These are phyloP conservation scores for Dioscorea dumetorum DNA, from an alignment of 106 monocot species.

Conservation along the genomic window DNA sequence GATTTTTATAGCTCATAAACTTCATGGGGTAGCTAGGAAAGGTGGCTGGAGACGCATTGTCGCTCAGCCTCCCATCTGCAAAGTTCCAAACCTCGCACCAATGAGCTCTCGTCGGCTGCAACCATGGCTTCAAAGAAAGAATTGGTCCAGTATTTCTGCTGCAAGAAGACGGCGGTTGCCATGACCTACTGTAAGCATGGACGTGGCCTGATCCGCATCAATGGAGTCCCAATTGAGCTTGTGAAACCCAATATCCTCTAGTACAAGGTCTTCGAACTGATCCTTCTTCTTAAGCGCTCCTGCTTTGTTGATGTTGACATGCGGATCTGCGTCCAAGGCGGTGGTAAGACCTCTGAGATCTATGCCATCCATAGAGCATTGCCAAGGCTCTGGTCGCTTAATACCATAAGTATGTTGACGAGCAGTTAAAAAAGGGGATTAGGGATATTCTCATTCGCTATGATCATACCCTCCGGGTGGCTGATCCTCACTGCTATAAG, in stretches of 20 bases:
- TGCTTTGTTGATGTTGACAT: constrained; percentile 9
- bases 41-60: no score
- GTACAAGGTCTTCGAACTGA: constrained; percentile 11
- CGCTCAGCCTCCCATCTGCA: no score
- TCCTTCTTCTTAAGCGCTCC: constrained; percentile 6
- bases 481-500: neutral
- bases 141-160: constrained; percentile 9
- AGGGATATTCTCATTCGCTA: constrained; percentile 6
- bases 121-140: neutral
- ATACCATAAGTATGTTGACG: neutral
- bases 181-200: constrained; percentile 12
- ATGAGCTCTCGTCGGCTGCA: neutral
- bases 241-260: constrained; percentile 14
- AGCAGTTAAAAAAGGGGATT: constrained; percentile 9
- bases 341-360: no score
- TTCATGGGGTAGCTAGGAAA: no score
- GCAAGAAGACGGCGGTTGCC: constrained; percentile 17
- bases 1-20: no score
- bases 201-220: no score
- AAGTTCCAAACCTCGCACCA: neutral
- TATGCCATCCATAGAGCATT: constrained; percentile 1
- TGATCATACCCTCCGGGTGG: constrained; percentile 5
- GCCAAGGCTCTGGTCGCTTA: constrained; percentile 2
- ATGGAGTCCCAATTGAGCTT: constrained; percentile 12
- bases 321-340: constrained; percentile 5